Conservation (phyloP, 2,329 filamentous ascomycete species). For the Cercospora berteroae region DNA sequence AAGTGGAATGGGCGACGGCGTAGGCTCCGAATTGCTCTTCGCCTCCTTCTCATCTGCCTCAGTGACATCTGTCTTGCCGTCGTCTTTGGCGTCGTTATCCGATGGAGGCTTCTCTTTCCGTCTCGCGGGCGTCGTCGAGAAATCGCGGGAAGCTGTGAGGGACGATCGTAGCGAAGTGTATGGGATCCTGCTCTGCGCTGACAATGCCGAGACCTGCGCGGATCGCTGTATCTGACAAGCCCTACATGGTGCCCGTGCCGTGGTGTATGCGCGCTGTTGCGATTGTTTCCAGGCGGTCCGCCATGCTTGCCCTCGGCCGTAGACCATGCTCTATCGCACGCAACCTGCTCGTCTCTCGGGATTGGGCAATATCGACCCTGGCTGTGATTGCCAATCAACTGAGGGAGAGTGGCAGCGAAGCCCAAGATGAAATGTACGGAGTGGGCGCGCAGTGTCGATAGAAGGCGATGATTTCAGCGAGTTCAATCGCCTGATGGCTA, state of each 20-base stretch:
- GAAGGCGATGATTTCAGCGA: not conserved
- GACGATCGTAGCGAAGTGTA: conserved; percentile 26
- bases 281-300: conserved; percentile 52
- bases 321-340: conserved; percentile 54
- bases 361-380: not conserved
- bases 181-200: conserved; percentile 22
- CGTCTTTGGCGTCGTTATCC: conserved; percentile 43
- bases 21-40: conserved; percentile 51
- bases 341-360: not conserved
- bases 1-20: conserved; percentile 51
- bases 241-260: conserved; percentile 29
- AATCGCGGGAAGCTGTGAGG: conserved; percentile 34
- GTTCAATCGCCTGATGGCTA: not conserved
- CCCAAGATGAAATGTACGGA: not conserved
- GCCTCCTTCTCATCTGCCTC: conserved; percentile 44
- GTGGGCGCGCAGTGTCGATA: not conserved
- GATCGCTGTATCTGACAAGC: conserved; percentile 29
- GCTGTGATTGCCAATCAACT: not conserved
- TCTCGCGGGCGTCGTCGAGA: conserved; percentile 46
- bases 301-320: conserved; percentile 65
- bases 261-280: conserved; percentile 33
- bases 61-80: conserved; percentile 43
- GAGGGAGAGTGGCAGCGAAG: not conserved
- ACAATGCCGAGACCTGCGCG: conserved; percentile 19
- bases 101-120: conserved; percentile 57